These are phyloP conservation scores for Cyberlindnera lachancei DNA, from an alignment of 805 yeast species.

Conservation along the genomic window DNA sequence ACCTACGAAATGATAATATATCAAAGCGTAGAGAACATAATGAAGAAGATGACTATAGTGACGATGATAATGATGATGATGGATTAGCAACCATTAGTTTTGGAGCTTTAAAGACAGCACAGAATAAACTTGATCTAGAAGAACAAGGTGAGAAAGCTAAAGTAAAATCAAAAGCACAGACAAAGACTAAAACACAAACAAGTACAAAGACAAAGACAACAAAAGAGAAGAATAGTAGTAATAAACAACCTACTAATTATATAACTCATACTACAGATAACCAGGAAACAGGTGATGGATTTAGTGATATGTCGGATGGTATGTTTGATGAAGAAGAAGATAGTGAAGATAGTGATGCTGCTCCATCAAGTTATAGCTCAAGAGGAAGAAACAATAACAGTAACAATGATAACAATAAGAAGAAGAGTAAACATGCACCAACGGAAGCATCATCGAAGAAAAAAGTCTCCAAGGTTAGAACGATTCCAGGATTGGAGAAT, in stretches of 20 bases:
- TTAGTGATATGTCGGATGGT: conserved; percentile 29
- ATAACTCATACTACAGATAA: conserved; percentile 10
- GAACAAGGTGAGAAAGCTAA: conserved; percentile 7
- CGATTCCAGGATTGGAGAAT: conserved; percentile 59
- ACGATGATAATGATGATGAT: conserved; percentile 24
- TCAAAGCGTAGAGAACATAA: too few species aligned
- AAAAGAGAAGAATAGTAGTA: conserved; percentile 1
- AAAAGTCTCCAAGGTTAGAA: conserved; percentile 62
- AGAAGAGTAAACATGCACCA: conserved; percentile 79
- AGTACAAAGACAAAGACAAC: conserved; percentile 1
- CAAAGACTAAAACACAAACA: neutral
- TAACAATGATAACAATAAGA: conserved; percentile 18
- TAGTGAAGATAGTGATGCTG: conserved; percentile 19
- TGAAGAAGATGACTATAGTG: conserved; percentile 16
- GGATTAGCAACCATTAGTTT: conserved; percentile 52
- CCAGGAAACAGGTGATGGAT: conserved; percentile 9
- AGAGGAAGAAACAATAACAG: neutral
- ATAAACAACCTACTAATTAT: conserved; percentile 6
- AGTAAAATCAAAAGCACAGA: neutral
- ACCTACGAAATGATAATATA: too few species aligned
- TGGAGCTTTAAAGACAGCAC: conserved; percentile 58
- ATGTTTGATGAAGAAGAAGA: conserved; percentile 26
- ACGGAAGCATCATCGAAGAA: conserved; percentile 66
- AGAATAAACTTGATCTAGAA: conserved; percentile 30
- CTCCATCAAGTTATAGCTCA: conserved; percentile 4